These are phyloP conservation scores for Vanrija pseudolonga DNA, from an alignment of 1,284 basidiomycete species.

Conservation along the genomic window DNA sequence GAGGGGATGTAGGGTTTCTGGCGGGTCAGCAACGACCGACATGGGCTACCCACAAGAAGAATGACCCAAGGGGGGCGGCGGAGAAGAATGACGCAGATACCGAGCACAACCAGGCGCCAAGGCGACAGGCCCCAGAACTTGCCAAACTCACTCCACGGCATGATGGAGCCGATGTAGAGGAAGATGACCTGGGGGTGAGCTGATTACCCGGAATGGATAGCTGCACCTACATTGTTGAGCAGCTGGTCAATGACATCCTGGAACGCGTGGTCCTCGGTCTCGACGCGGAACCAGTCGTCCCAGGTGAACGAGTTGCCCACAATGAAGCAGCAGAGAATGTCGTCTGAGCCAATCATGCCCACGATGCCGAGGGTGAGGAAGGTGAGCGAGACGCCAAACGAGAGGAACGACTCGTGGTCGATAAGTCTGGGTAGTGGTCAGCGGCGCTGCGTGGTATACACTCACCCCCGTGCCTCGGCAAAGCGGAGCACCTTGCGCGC, in stretches of 20 bases:
- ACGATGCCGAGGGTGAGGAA: constrained; percentile 74
- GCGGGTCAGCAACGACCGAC: neutral
- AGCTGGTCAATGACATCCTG: constrained; percentile 57
- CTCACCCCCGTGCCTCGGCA: constrained; percentile 33
- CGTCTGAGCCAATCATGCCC: constrained; percentile 83
- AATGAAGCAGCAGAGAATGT: constrained; percentile 60
- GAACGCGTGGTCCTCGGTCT: constrained; percentile 55
- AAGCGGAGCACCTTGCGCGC: constrained; percentile 38
- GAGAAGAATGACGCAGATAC: constrained; percentile 69
- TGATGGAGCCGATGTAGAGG: constrained; percentile 86
- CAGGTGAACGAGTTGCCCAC: constrained; percentile 47
- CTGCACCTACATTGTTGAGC: constrained; percentile 47
- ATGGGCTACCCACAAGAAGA: constrained; percentile 52
- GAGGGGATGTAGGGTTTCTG: constrained; percentile 42
- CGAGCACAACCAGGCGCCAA: constrained; percentile 78
- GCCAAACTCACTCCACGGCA: constrained; percentile 60
- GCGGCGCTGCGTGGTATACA: constrained; percentile 79
- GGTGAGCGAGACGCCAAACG: constrained; percentile 47
- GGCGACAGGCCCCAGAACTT: constrained; percentile 58
- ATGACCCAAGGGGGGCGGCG: constrained; percentile 76
- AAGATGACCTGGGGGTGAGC: constrained; percentile 53
- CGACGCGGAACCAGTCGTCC: constrained; percentile 52
- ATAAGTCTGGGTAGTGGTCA: constrained; percentile 49
- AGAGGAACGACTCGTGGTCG: constrained; percentile 48
- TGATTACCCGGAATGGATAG: neutral